Percentiles rank a stretch among this genome's conserved stretches.
Conservation (phyloP, 2,329 filamentous ascomycete species). For the Xylaria multiplex region DNA sequence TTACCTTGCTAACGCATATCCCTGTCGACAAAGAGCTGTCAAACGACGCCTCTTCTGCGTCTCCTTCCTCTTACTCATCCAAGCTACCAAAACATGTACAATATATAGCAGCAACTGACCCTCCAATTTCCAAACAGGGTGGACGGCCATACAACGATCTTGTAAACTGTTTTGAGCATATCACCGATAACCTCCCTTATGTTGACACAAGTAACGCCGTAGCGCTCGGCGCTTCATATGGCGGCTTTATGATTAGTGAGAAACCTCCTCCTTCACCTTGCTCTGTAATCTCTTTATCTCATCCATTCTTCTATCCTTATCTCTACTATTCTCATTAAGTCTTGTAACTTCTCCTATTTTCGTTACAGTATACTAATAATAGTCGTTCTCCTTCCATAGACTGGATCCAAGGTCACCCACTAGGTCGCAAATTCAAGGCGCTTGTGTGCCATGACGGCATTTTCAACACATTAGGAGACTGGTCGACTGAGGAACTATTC, state of each 20-base stretch:
- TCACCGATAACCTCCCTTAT: conserved; percentile 71
- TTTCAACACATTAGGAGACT: conserved; percentile 75
- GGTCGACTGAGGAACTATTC: conserved; percentile 74
- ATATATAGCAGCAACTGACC: conserved; percentile 4
- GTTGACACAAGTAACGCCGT: conserved; percentile 77
- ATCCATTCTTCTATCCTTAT: conserved; percentile 23
- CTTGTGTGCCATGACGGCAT: conserved; percentile 90
- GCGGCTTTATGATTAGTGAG: conserved; percentile 78
- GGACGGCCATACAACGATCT: conserved; percentile 86
- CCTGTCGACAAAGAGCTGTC: not conserved
- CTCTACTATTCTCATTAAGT: not conserved
- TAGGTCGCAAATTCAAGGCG: conserved; percentile 87
- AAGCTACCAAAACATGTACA: not conserved
- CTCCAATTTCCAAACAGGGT: conserved; percentile 55
- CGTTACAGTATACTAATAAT: conserved; percentile 14
- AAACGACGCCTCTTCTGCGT: not conserved
- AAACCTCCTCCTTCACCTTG: not conserved
- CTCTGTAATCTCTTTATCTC: not conserved
- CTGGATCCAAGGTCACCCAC: conserved; percentile 88
- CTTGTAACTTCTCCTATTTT: not conserved
- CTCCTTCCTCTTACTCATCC: not conserved
- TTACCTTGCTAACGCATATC: not conserved
- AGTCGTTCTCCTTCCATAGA: conserved; percentile 54
- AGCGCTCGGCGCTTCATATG: conserved; percentile 78
- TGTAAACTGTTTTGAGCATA: conserved; percentile 79